Evolutionary conservation across 2,329 filamentous ascomycete species (phyloP), one percentile per base, ranked within the genome.

Genomic region (Magnaporthiopsis incrustans): DNA sequence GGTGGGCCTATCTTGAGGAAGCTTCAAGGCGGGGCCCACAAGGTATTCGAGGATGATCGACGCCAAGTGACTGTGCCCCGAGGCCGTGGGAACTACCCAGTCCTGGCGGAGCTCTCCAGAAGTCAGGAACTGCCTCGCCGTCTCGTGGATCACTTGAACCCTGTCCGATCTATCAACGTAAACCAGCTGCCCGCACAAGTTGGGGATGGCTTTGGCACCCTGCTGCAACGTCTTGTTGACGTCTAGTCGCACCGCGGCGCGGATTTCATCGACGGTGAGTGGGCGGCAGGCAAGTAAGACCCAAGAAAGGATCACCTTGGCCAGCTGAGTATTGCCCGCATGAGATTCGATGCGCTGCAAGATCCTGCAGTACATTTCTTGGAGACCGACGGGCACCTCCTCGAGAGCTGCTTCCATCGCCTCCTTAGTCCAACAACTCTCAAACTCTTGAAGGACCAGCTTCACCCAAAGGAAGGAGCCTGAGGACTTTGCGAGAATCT

Each of bases 401-500:
- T 32, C 27, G n/a, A 74, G 63, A 12, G 70, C 67, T 12, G 61
- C 65, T 18, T 71, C 68, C 66, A 73, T 74, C 2, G 67, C 69
- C 63, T 73, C 71, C 53, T 70, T 65, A 1, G 70, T 72, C 66
- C 69, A 74, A 2, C 67, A 66, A 35, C 66, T 66, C 62, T 70
- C 68, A 22, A 74, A 69, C 44, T 73, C 70, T 63, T 74, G 67
- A 11, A 73, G 59, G n/a, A 74, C 70, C 6, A 74, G 69, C 3
- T 70, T 67, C 2, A 68, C 65, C 73, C 72, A 74, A 15, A 74
- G 69, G 61, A 74, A 74, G 7, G 70, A 73, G 14, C 72, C 73
- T 1, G 65, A 67, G 1, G 73, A 72, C 59, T 71, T 73, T 0
- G 22, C 27, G n/a, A 74, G 63, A 25, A 74, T 73, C 53, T 68